Evolutionary conservation across 2,329 filamentous ascomycete genomes (phyloP).

Genomic region (Aspergillus quadricinctus): DNA sequence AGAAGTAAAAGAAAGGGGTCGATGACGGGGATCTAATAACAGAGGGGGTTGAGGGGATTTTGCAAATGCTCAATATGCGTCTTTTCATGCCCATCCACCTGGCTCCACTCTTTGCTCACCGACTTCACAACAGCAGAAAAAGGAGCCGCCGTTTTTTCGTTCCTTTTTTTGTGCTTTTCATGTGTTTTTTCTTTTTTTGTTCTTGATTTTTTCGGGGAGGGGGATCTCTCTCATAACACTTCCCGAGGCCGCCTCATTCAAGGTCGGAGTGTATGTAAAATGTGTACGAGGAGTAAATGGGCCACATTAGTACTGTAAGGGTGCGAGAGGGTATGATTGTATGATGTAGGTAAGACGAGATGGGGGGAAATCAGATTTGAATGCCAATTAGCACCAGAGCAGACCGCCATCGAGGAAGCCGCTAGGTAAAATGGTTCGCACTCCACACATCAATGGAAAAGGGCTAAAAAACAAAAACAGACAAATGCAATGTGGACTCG

Average conservation of each 20-base stretch:
- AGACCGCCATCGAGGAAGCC: neutral
- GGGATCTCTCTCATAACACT: neutral
- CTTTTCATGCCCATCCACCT: neutral
- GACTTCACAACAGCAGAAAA: neutral
- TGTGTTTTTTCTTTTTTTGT: neutral
- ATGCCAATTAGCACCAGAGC: constrained; percentile 3
- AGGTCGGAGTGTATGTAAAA: neutral
- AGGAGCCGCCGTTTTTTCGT: constrained; percentile 8
- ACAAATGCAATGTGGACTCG: constrained; percentile 25
- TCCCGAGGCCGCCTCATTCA: neutral
- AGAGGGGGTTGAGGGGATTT: neutral
- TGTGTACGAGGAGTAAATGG: constrained; percentile 6
- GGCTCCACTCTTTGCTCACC: neutral
- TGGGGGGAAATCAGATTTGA: constrained; percentile 2
- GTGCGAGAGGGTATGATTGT: constrained; percentile 1
- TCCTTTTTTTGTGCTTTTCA: constrained; percentile 3
- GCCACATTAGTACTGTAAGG: constrained; percentile 16
- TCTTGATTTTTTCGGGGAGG: constrained; percentile 6
- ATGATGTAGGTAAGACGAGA: neutral
- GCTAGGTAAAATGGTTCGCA: constrained; percentile 4
- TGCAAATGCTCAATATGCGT: constrained; percentile 3
- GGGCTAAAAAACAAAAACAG: constrained; percentile 12
- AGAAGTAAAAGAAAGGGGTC: constrained; percentile 1
- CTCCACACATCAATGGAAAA: constrained; percentile 9
- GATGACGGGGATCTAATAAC: constrained; percentile 2